A percentile compares a stretch with the other conserved stretches of the same genome.
Evolutionary conservation across 306 rosid genomes (phyloP).

Genomic region (Medicago arabica): DNA sequence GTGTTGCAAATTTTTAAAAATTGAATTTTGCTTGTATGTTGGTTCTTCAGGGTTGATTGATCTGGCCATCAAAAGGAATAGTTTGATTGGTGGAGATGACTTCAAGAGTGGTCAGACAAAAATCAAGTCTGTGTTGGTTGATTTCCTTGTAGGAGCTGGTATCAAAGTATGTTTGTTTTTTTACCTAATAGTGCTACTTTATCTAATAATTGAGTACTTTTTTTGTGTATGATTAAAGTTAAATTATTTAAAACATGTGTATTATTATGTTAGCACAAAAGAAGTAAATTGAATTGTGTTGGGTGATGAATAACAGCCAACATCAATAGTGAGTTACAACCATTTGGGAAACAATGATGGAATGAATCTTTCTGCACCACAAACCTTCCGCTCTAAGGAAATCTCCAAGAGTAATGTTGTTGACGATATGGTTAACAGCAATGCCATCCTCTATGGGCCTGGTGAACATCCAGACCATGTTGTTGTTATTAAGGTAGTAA

Average conservation of each 20-base stretch:
- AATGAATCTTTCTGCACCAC: slow-evolving; percentile 97
- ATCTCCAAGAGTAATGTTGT: slow-evolving; percentile 98
- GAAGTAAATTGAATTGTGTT: background rate
- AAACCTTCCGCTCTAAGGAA: slow-evolving; percentile 96
- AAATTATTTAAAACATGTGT: background rate
- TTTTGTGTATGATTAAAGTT: slow-evolving; percentile 10
- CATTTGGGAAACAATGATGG: slow-evolving; percentile 99
- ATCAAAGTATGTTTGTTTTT: slow-evolving; percentile 66
- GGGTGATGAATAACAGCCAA: slow-evolving; percentile 61
- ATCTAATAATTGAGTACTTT: background rate
- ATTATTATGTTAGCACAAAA: background rate
- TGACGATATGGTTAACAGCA: slow-evolving; percentile 97
- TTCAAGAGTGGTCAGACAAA: slow-evolving; percentile 99
- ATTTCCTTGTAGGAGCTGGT: slow-evolving; percentile 98
- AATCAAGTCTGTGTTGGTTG: slow-evolving; percentile 96
- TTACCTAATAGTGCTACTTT: background rate
- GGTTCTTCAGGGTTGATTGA: slow-evolving; percentile 79
- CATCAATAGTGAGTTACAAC: slow-evolving; percentile 97
- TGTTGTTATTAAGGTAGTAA: slow-evolving; percentile 78
- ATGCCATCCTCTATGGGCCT: slow-evolving; percentile 83
- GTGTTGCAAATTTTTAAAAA: background rate
- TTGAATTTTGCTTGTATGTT: background rate
- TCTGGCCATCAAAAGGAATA: slow-evolving; percentile 77
- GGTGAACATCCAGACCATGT: slow-evolving; percentile 99
- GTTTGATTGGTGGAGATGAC: slow-evolving; percentile 96